Base-by-base conservation (phyloP, 768 basidiomycete genomes). In the Hygrophorus russula region DNA sequence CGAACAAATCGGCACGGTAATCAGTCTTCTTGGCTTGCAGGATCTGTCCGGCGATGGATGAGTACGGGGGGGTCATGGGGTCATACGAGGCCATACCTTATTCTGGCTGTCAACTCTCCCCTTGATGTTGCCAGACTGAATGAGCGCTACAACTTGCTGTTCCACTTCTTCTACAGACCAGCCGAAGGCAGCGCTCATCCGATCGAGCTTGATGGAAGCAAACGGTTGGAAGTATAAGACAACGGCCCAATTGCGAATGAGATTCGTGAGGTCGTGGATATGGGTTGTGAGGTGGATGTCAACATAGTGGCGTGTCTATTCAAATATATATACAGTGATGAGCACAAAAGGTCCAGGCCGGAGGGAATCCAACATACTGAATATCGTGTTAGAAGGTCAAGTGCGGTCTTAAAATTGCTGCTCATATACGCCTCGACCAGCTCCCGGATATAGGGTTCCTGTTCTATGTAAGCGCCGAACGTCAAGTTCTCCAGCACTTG, bases 211-310 rank as follows among this genome's bases (percentile, higher is more conserved):
- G 57, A 96, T 88, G 7, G 85, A 78, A 19, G 83, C 72, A 60
- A 92, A 98, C 0, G 93, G 93, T 52, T 80, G 75, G 68, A 96
- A 91, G 63, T 93, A 97, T 38, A 90, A 74, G n/a, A 74, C 71
- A 39, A 97, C 69, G 0, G 89, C 82, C 46, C 78, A 79, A 51
- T 82, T 78, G 32, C 77, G 78, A 60, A 97, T 83, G 24, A 76
- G 67, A 52, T 69, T 70, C 30, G 75, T 74, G 38, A 98, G 67
- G 9, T 71, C 71, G 41, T 62, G 51, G 31, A 90, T 70, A 55
- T 96, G 91, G 4, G 66, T 56, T 4, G 70, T 64, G 13, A 96
- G 73, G 59, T 93, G 84, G 34, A 88, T 71, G 56, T 92, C 88
- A 42, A 89, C 64, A 35, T 69, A 63, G 55, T 93, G 84, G 30